phyloP scores from a whole-genome alignment of 1,284 basidiomycete species.

The Macrocystidia cucumis region DNA sequence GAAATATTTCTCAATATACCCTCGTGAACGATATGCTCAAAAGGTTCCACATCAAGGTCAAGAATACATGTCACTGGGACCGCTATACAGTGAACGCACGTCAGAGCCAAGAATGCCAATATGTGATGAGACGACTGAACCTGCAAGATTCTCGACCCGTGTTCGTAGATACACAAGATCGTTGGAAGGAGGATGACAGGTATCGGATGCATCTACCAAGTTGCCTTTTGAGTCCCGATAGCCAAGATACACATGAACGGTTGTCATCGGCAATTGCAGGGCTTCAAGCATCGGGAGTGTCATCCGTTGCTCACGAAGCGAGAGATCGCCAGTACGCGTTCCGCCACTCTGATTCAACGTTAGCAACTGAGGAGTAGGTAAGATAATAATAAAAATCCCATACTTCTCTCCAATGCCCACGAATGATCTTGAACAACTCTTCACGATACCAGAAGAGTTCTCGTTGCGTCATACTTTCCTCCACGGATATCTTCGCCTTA shows the following conservation, averaged over 20 bases:
- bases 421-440: constrained; percentile 63
- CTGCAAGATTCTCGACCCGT: constrained; percentile 51
- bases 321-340: constrained; percentile 65
- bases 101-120: constrained; percentile 1
- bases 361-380: neutral
- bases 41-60: constrained; percentile 46
- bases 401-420: constrained; percentile 81
- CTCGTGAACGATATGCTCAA: constrained; percentile 64
- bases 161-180: constrained; percentile 51
- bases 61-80: constrained; percentile 42
- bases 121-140: constrained; percentile 30
- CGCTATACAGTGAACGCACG: constrained; percentile 26
- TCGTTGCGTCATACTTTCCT: constrained; percentile 55
- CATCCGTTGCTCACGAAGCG: constrained; percentile 69
- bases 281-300: constrained; percentile 70
- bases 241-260: constrained; percentile 50
- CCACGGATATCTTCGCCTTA: constrained; percentile 54
- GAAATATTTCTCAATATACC: constrained; percentile 54
- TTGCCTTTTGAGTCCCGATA: constrained; percentile 18
- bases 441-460: constrained; percentile 95
- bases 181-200: constrained; percentile 41
- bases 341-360: constrained; percentile 55
- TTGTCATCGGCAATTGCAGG: constrained; percentile 56
- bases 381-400: constrained; percentile 11
- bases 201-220: constrained; percentile 17